A percentile compares a stretch with the other conserved stretches of the same genome.
Evolutionary conservation across 2,329 filamentous ascomycete species (phyloP).

Genomic region (Talaromyces sp.): DNA sequence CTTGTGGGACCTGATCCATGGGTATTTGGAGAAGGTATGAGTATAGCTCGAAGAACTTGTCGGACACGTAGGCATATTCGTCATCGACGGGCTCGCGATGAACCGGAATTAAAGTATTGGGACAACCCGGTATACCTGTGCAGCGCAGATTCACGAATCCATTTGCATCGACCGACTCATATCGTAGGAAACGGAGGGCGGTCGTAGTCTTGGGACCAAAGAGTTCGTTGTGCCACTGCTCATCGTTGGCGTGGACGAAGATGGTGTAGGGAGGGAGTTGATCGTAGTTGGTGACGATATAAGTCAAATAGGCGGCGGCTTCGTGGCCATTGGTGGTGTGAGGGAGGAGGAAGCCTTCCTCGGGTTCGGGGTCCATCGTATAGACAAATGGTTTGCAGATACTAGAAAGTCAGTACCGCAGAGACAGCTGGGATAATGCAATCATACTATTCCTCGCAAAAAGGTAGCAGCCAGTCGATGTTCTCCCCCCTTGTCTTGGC

Average conservation of each 20-base stretch:
- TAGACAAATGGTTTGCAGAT: slow-evolving; percentile 30
- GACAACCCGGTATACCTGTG: slow-evolving; percentile 38
- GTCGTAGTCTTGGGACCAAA: slow-evolving; percentile 31
- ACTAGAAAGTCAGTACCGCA: slow-evolving; percentile 5
- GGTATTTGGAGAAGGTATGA: slow-evolving; percentile 19
- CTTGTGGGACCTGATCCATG: slow-evolving; percentile 27
- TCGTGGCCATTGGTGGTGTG: slow-evolving; percentile 55
- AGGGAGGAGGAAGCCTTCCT: slow-evolving; percentile 27
- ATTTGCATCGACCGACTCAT: slow-evolving; percentile 36
- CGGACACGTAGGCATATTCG: slow-evolving; percentile 17
- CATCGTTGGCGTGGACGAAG: slow-evolving; percentile 61
- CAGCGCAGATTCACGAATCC: slow-evolving; percentile 46
- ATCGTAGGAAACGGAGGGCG: slow-evolving; percentile 34
- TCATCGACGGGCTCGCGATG: slow-evolving; percentile 30
- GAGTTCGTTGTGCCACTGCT: slow-evolving; percentile 59
- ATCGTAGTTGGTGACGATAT: slow-evolving; percentile 63
- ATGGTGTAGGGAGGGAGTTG: slow-evolving; percentile 58
- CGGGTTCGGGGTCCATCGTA: slow-evolving; percentile 29
- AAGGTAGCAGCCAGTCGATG: slow-evolving; percentile 18
- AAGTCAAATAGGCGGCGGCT: slow-evolving; percentile 61
- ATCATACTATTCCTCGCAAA: slow-evolving; percentile 20
- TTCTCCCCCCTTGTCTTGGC: slow-evolving; percentile 17
- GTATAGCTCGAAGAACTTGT: slow-evolving; percentile 19
- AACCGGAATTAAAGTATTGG: slow-evolving; percentile 38
- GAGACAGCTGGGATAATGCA: background rate